Evolutionary conservation across 2,329 filamentous ascomycete genomes (phyloP).

Genomic region (Macrophomina phaseolina): DNA sequence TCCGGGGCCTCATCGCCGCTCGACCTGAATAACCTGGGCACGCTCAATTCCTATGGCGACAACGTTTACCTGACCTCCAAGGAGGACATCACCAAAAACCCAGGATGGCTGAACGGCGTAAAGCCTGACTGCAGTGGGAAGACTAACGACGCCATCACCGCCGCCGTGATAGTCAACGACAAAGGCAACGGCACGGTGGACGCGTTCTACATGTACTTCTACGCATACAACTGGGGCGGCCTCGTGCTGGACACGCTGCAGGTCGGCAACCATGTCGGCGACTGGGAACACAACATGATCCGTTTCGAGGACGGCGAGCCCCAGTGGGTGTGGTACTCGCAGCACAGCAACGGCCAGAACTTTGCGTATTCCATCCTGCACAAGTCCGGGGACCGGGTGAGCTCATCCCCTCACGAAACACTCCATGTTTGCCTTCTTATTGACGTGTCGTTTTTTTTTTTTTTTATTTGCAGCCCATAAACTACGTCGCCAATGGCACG

Average conservation of each 20-base stretch:
- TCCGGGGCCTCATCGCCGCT: slow-evolving; percentile 44
- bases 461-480: slow-evolving; percentile 52
- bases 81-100: slow-evolving; percentile 48
- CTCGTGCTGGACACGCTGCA: slow-evolving; percentile 56
- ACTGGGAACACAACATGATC: slow-evolving; percentile 72
- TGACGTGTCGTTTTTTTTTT: slow-evolving; percentile 1
- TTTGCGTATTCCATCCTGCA: slow-evolving; percentile 64
- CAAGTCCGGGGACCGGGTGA: slow-evolving; percentile 55
- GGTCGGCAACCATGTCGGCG: slow-evolving; percentile 66
- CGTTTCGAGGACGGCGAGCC: slow-evolving; percentile 65
- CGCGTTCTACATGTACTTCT: slow-evolving; percentile 70
- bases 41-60: slow-evolving; percentile 43
- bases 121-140: slow-evolving; percentile 58
- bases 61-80: slow-evolving; percentile 54
- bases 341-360: slow-evolving; percentile 67
- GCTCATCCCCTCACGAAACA: slow-evolving; percentile 1
- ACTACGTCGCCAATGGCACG: slow-evolving; percentile 64
- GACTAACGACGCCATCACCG: slow-evolving; percentile 57
- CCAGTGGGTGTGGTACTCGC: slow-evolving; percentile 65
- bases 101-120: slow-evolving; percentile 57
- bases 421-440: background rate
- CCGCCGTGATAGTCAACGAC: slow-evolving; percentile 63
- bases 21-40: slow-evolving; percentile 50
- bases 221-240: slow-evolving; percentile 63
- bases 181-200: slow-evolving; percentile 61